These are phyloP conservation scores for Sugiyamaella novakii DNA, from an alignment of 1,139 yeast species.

Conservation along the genomic window DNA sequence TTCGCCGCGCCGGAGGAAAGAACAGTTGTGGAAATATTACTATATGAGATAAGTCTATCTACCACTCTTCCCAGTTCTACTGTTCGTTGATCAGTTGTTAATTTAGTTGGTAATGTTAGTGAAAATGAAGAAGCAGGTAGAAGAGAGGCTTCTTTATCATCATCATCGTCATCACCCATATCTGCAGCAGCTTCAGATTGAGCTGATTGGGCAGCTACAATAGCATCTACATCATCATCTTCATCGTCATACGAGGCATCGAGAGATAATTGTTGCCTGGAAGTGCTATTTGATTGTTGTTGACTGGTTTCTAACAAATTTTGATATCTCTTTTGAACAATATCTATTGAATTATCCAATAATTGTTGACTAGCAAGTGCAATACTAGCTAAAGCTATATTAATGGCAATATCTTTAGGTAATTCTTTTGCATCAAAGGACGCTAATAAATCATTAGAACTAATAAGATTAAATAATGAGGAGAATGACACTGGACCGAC, in stretches of 20 bases:
- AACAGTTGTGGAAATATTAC: slow-evolving; percentile 28
- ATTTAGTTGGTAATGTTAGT: slow-evolving; percentile 56
- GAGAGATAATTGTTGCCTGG: slow-evolving; percentile 28
- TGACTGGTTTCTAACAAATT: slow-evolving; percentile 42
- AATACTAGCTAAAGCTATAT: slow-evolving; percentile 67
- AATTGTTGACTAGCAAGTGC: slow-evolving; percentile 54
- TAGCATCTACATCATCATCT: slow-evolving; percentile 28
- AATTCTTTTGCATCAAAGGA: slow-evolving; percentile 70
- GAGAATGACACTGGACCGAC: slow-evolving; percentile 41
- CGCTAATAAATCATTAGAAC: slow-evolving; percentile 58
- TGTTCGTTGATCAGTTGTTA: slow-evolving; percentile 32
- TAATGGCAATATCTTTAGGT: slow-evolving; percentile 63
- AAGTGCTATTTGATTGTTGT: slow-evolving; percentile 12
- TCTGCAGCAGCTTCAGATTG: slow-evolving; percentile 33
- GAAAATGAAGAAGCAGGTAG: slow-evolving; percentile 48
- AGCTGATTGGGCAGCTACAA: slow-evolving; percentile 25
- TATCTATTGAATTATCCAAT: slow-evolving; percentile 67
- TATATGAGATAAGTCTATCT: slow-evolving; percentile 37
- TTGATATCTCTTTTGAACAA: slow-evolving; percentile 64
- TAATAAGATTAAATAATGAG: slow-evolving; percentile 60
- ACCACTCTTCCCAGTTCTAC: slow-evolving; percentile 34
- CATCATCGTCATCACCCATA: slow-evolving; percentile 28
- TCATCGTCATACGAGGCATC: slow-evolving; percentile 34
- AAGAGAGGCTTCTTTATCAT: slow-evolving; percentile 27
- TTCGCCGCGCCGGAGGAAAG: slow-evolving; percentile 30